These are phyloP conservation scores for Musa beccarii DNA, from an alignment of 176 grass and related monocot genomes.

Conservation along the genomic window DNA sequence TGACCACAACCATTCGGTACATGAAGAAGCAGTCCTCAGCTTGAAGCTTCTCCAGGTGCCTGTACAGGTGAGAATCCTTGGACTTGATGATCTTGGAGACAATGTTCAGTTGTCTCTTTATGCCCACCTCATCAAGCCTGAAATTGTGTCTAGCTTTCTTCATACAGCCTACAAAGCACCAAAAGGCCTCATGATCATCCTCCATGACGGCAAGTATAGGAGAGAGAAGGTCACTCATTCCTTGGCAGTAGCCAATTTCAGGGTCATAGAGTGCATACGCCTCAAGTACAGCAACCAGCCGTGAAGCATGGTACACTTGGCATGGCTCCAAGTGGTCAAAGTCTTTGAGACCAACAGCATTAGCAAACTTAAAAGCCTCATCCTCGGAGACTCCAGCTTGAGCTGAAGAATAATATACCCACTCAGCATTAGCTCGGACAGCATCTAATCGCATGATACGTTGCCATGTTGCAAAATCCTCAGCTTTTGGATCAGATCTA, in stretches of 20 bases:
- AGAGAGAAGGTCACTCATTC: conserved; percentile 94
- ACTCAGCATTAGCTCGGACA: conserved; percentile 78
- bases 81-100: conserved; percentile 90
- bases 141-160: conserved; percentile 95
- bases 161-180: conserved; percentile 93
- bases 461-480: conserved; percentile 90
- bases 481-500: conserved; percentile 26
- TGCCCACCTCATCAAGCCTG: conserved; percentile 90
- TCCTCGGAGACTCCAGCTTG: conserved; percentile 56
- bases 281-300: conserved; percentile 78
- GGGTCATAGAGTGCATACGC: conserved; percentile 79
- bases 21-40: conserved; percentile 92
- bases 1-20: conserved; percentile 92
- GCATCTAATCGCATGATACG: conserved; percentile 87
- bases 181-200: conserved; percentile 71
- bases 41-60: conserved; percentile 90
- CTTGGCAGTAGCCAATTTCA: conserved; percentile 94
- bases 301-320: conserved; percentile 61
- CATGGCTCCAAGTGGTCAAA: conserved; percentile 82
- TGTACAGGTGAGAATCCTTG: conserved; percentile 82
- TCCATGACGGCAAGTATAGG: conserved; percentile 71
- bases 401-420: conserved; percentile 50
- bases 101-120: conserved; percentile 80
- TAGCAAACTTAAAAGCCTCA: conserved; percentile 57
- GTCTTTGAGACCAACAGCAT: conserved; percentile 65